Base-by-base conservation (phyloP, 345 rosid genomes). In the Fremontodendron californicum region DNA sequence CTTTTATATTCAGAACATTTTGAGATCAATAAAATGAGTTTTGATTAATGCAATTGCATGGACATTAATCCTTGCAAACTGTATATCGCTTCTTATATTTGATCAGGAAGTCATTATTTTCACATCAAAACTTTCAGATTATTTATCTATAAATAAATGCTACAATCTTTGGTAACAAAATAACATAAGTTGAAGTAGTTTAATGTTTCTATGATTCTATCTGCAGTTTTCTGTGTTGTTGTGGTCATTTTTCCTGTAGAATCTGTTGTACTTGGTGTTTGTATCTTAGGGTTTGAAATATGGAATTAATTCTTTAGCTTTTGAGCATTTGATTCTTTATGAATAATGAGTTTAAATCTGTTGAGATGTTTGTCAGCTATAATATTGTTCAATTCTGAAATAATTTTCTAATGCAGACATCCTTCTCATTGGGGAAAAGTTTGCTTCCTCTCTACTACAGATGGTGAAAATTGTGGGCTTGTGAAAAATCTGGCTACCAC, bases 381-480 rank as follows among this genome's bases (percentile, higher is more conserved):
- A 19, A 4, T 13, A 19, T 39, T 18, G 46, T 71, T 80, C 62
- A 18, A 15, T 49, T 63, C 48, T 79, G 67, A 77, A 76, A 16
- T 78, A 46, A 29, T 69, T 72, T 82, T 77, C 61, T 85, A 71
- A 64, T 43, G 78, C 89, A 92, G 99, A 78, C 97, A 92, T 81
- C 99, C 99, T 73, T 93, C 99, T 77, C 99, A 95, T 72, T 92
- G 99, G 98, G 99, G 99, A 72, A 92, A 89, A 84, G 90, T 91
- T 74, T 93, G 99, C 87, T 91, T 93, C 84, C 86, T 93, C 61
- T 93, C 99, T 15, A 95, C 98, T 23, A 94, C 99, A 9, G 98
- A 93, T 84, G 99, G 97, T 66, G 98, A 95, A 86, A 93, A 95
- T 74, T 95, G 99, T 82, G 99, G 99, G 55, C 99, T 95, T 62